A percentile compares a stretch with the other conserved stretches of the same genome.
Evolutionary conservation across 148 eudicot species (phyloP).

Genomic region (Polygonum aviculare): DNA sequence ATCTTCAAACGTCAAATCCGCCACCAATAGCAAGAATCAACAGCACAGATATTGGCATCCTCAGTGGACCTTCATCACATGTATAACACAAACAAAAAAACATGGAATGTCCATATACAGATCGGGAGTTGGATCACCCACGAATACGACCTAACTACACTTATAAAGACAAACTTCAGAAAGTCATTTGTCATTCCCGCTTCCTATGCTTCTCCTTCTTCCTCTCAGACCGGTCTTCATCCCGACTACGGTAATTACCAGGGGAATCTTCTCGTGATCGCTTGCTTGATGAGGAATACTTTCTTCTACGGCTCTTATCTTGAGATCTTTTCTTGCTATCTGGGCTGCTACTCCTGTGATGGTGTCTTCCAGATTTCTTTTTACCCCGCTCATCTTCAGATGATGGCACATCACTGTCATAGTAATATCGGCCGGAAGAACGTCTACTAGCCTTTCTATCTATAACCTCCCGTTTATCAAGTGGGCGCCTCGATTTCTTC

Average conservation of each 20-base stretch:
- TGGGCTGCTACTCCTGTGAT: constrained; percentile 31
- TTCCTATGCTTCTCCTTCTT: constrained; percentile 30
- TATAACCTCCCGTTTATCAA: constrained; percentile 1
- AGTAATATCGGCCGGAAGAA: constrained; percentile 5
- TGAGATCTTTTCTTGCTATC: constrained; percentile 39
- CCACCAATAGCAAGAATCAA: too few relatives aligned
- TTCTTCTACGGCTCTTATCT: constrained; percentile 58
- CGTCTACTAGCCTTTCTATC: constrained; percentile 21
- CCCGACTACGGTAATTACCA: constrained; percentile 23
- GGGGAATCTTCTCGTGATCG: constrained; percentile 28
- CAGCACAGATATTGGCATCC: too few relatives aligned
- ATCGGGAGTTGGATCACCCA: background rate
- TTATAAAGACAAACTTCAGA: background rate
- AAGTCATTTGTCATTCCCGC: background rate
- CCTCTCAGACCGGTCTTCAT: constrained; percentile 26
- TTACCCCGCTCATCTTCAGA: constrained; percentile 56
- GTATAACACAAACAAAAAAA: background rate
- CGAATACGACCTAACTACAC: background rate
- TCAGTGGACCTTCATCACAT: too few relatives aligned
- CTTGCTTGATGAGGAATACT: constrained; percentile 51
- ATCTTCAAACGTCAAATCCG: too few relatives aligned
- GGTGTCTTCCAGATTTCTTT: constrained; percentile 40
- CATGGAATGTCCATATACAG: background rate
- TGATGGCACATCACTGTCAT: constrained; percentile 22
- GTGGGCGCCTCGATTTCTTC: constrained; percentile 31